phyloP scores from a whole-genome alignment of 495 filamentous ascomycete species.

The Neurospora terricola region DNA sequence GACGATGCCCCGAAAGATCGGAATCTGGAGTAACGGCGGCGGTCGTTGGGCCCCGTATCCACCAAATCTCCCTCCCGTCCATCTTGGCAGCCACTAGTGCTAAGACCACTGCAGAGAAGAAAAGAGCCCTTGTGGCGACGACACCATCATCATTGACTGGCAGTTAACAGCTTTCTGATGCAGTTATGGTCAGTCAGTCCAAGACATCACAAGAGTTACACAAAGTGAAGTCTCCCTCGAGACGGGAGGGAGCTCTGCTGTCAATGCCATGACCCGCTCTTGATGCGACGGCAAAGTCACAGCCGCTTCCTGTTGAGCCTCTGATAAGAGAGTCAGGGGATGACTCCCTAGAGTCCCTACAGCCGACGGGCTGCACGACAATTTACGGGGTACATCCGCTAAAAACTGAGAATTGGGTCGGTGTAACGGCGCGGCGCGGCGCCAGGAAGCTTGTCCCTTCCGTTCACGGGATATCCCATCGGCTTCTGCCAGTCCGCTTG shows the following conservation, averaged over 20 bases:
- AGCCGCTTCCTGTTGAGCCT: not conserved
- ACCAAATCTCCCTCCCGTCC: not conserved
- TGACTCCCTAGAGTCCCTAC: not conserved
- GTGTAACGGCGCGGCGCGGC: not conserved
- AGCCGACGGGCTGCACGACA: not conserved
- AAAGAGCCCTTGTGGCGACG: not conserved
- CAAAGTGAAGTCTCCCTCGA: not conserved
- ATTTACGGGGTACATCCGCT: not conserved
- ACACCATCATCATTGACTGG: not conserved
- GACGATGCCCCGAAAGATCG: not conserved
- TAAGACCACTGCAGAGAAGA: not conserved
- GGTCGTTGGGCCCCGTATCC: not conserved
- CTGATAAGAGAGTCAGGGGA: not conserved
- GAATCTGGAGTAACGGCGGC: not conserved
- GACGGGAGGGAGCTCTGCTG: not conserved
- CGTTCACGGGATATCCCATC: not conserved
- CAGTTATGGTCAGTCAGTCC: constrained; percentile 2
- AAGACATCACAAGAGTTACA: constrained; percentile 5
- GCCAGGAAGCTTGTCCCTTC: not conserved
- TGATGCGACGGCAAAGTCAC: not conserved
- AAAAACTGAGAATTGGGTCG: not conserved
- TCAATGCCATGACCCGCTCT: not conserved
- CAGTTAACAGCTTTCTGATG: not conserved
- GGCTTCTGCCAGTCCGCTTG: not conserved
- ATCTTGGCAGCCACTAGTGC: constrained; percentile 3